Evolutionary conservation across 2,329 filamentous ascomycete species (phyloP), one percentile per base, ranked within the genome.

Genomic region (Myriangium duriaei): DNA sequence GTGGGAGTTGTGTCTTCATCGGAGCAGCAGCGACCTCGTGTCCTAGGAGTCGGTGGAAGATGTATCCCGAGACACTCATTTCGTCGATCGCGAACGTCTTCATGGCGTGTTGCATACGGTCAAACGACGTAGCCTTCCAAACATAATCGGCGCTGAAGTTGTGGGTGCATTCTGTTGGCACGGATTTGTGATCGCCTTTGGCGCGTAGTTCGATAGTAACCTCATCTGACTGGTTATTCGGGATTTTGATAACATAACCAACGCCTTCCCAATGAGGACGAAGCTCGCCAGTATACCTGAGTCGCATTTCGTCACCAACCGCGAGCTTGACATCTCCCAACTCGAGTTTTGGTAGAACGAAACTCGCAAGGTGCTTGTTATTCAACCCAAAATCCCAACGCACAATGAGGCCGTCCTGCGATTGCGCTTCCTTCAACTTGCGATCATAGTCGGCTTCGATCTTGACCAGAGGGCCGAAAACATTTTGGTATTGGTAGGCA

Each of bases 371-470:
- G 51, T 96, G 86, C 65, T 96, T 98, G 67, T 93, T 93, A 66
- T 98, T 98, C 32, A 98, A 68, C 47, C 87, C 91, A 50, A 84
- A 78, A 54, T 95, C 85, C 91, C 91, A 98, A 39, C 84, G 81
- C 43, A 98, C 86, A 29, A 87, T 74, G 29, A 98, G 65, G n/a
- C 83, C 83, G 61, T 98, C 91, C 62, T 98, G 91, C 2, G 86
- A 94, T 58, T 98, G 91, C 1, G 88, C 86, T 59, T 98, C 91
- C 64, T 98, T 98, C 51, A 98, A 71, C 63, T 98, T 96, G 60
- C 92, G 88, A 61, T 98, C 91, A 56, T 98, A 98, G 61, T 98
- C 91, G 30, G 91, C 93, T 60, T 98, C 91, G 61, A 98, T 98
- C 67, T 96, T 98, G 52, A 98, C 92, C 11, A 98, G 69, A 1